phyloP scores from a whole-genome alignment of 108 stramenopile genomes.

The Skeletonema menzelii region DNA sequence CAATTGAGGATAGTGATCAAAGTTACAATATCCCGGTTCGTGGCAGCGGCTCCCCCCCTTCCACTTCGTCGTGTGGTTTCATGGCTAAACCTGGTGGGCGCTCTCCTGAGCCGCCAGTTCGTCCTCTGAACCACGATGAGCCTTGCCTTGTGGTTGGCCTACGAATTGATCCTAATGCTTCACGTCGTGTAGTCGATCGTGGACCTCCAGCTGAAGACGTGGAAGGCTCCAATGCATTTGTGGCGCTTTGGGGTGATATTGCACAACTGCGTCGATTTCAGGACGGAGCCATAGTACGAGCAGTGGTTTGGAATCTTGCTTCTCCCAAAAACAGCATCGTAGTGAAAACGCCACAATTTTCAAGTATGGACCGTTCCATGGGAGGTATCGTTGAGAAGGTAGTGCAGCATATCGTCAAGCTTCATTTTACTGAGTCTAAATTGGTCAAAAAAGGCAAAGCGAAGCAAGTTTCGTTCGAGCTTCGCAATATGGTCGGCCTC shows the following conservation, averaged over 20 bases:
- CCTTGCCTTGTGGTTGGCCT: constrained; percentile 55
- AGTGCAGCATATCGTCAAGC: constrained; percentile 60
- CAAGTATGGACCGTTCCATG: constrained; percentile 57
- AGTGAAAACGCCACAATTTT: constrained; percentile 14
- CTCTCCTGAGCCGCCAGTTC: constrained; percentile 8
- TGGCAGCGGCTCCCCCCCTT: constrained; percentile 4
- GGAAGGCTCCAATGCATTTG: constrained; percentile 55
- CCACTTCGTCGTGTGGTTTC: neutral
- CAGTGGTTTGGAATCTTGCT: constrained; percentile 79
- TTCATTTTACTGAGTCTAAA: constrained; percentile 51
- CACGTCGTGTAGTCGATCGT: constrained; percentile 74
- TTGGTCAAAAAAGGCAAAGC: constrained; percentile 15
- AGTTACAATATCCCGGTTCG: constrained; percentile 38
- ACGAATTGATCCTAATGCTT: constrained; percentile 64
- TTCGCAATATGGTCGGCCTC: constrained; percentile 63
- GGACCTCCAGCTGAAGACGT: constrained; percentile 79
- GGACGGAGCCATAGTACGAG: constrained; percentile 90
- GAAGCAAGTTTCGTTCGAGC: constrained; percentile 39
- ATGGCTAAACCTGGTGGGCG: constrained; percentile 9
- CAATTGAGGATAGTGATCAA: constrained; percentile 44
- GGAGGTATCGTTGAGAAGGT: constrained; percentile 82
- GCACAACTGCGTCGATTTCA: constrained; percentile 85
- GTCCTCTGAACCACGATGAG: constrained; percentile 32
- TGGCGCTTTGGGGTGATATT: constrained; percentile 73
- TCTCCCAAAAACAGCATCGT: neutral